Conservation (phyloP, 768 basidiomycete species). For the Agaricus blazei region DNA sequence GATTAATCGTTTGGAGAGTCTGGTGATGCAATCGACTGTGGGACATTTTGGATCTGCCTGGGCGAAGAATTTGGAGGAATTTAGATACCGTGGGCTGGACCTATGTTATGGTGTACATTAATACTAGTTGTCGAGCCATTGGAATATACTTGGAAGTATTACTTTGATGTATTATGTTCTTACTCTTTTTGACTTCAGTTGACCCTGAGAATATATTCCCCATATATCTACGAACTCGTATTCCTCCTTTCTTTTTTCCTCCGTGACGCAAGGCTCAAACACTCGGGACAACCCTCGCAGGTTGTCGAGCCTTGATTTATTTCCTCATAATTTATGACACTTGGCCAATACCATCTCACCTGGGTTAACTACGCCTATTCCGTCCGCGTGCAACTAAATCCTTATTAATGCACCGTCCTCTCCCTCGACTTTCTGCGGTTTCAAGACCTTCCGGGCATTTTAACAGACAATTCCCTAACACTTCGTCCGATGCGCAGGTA, state of each 20-base stretch:
- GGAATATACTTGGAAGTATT: too few relatives aligned
- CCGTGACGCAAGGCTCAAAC: neutral
- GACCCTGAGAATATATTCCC: neutral
- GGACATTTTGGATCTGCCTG: neutral
- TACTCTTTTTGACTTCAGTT: too few relatives aligned
- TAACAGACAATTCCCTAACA: neutral
- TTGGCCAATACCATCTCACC: neutral
- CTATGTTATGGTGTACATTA: neutral
- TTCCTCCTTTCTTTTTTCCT: neutral
- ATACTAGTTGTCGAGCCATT: too few relatives aligned
- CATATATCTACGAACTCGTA: neutral
- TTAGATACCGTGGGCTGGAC: neutral
- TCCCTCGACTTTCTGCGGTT: neutral
- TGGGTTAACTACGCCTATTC: neutral
- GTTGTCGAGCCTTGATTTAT: neutral
- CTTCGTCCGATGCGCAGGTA: conserved; percentile 1
- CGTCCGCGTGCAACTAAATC: neutral
- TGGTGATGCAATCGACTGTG: neutral
- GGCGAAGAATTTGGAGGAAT: neutral
- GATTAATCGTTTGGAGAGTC: neutral
- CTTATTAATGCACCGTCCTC: conserved; percentile 2
- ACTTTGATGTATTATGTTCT: too few relatives aligned
- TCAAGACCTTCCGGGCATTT: neutral
- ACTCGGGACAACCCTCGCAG: neutral
- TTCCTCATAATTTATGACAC: neutral